Evolutionary conservation across 176 grass and related monocot genomes (phyloP), one percentile per base, ranked within the genome.

Genomic region (Eleusine indica): DNA sequence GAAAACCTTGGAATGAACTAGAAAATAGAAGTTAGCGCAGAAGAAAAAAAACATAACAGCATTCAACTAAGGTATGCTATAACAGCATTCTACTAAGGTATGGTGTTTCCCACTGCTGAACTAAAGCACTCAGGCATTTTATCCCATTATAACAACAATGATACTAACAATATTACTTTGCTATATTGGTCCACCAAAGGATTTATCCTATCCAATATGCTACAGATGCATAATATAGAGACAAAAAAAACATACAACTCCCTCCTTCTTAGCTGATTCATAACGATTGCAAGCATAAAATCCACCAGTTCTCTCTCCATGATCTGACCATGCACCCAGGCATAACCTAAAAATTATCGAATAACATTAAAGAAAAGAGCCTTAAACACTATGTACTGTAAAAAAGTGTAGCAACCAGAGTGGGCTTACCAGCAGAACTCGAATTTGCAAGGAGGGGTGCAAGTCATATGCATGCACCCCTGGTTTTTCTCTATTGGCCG

Each of bases 201-300:
- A 63, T 70, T 49, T 40, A 2, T 77, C 53, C 37, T 78, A 68
- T 8, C 69, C 5, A 41, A 35, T 60, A 85, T 42, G 77, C 12
- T 56, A 64, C 12, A 82, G 14, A 54, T 70, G 10, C 35, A 77
- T 72, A 72, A 39, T 73, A 6, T 51, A 80, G 56, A 82, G 25
- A 64, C 8, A 83, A 35, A 12, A 12, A 86, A 79, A 48, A 48
- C 91, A 78, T 98, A 98, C 95, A 79, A 80, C 73, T 80, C 92
- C 96, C 74, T 95, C 90, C 71, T 93, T 84, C 87, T 93, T 98
- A 46, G 88, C 92, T 68, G 79, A 53, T 92, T 98, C 96, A 87
- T 98, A 98, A 77, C 93, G 89, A 89, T 98, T 98, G 73, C 96
- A 98, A 84, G 96, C 87, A 90, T 98, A 98, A 85, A 95, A 95